Evolutionary conservation across 371 early-diverging fungal genomes (phyloP), one percentile per base, ranked within the genome.

Genomic region (Mortierella sp.): DNA sequence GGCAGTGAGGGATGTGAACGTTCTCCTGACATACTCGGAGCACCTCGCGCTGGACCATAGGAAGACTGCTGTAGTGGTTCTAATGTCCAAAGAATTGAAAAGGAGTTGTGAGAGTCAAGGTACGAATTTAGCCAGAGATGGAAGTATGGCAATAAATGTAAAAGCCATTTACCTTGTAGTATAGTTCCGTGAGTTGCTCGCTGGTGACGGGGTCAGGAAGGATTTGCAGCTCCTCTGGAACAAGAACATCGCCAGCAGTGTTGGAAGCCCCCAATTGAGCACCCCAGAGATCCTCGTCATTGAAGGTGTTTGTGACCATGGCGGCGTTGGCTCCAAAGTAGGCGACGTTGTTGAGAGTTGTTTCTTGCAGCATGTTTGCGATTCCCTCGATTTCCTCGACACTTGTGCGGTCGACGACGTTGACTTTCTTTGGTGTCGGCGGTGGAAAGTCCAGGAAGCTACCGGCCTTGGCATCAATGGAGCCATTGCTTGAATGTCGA

Each of bases 31-130:
- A 86, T 26, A 86, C 86, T 10, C 80, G 70, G 8, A 86, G 74
- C 2, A 82, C 86, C 34, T 80, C 75, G 3, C 78, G 82, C 54
- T 86, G 86, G 16, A 86, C 82, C 86, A 86, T 86, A 16, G 86
- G 86, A 13, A 86, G 44, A 26, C 74, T 57, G 19, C 60, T 13
- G 71, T 74, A 82, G 48, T 86, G 82, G 38, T 86, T 82, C 86
- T 85, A 74, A 34, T 31, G 45, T 26, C 70, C 14, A 19, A 9
- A n/a, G 16, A 45, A n/a, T 26, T 14, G 47, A 42, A 16, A 60
- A 60, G 60, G 24, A n/a, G 71, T 2, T 45, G 44, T 19, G 47
- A 45, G 45, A 71, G 71, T 45, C 44, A 54, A 28, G 11, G 16
- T 28, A 14, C 60, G 26, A 26, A 26, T n/a, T 47, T 26, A 26